Evolutionary conservation across 1,284 basidiomycete genomes (phyloP), one percentile per base, ranked within the genome.

Genomic region (Ustilago shanxiensis): DNA sequence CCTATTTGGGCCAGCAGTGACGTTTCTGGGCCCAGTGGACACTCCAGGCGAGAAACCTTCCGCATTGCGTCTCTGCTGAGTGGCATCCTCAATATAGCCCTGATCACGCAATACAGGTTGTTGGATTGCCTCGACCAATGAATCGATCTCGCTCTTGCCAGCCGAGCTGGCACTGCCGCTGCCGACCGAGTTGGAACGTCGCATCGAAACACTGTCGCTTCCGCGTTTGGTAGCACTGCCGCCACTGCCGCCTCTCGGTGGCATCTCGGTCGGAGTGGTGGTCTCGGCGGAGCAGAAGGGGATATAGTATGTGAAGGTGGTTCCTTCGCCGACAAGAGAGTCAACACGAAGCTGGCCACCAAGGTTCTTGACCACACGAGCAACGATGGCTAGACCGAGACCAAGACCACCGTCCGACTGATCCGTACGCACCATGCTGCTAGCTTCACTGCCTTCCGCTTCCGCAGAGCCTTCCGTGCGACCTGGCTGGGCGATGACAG

Each of bases 281-380:
- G 56, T 72, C 35, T 66, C 60, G 24, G 81, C 24, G 83, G 87
- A 18, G 64, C 63, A 63, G 64, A 92, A 89, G 0, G 92, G 91
- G 56, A 92, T 89, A 8, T 92, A 87, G 86, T 91, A 91, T 1
- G 91, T 91, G 87, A 94, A 93, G 6, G 89, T 88, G 45, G 91
- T 92, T n/a, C 93, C 93, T 81, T 90, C 87, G 54, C 88, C 88
- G 6, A 91, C 88, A 58, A 90, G 89, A 0, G 92, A 93, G 76
- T 93, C 92, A 2, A 93, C 93, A 5, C 92, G 90, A 13, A 95
- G 88, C 84, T 93, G 92, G 2, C 93, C 93, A 1, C 90, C 90
- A 0, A 94, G 88, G 79, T 93, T 93, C 83, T 92, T 91, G 7
- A 94, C 91, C 35, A 93, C 93, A n/a, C 93, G 89, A 0, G 92